Evolutionary conservation across 805 yeast genomes (phyloP).

Genomic region (Saccharomyces jurei): DNA sequence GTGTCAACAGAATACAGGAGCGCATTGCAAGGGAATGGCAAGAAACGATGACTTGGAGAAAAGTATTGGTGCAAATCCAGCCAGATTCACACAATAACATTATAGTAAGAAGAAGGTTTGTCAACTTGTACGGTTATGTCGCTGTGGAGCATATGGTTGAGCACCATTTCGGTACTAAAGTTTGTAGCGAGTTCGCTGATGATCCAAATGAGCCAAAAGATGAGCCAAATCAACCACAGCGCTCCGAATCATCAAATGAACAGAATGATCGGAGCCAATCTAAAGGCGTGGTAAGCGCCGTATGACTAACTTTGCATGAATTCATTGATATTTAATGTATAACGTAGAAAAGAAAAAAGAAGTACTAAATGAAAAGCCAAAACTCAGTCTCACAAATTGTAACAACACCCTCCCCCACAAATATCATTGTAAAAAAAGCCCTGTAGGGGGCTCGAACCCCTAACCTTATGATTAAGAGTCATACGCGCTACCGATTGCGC

Average conservation of each 20-base stretch:
- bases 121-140: constrained; percentile 90
- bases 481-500: constrained; percentile 18
- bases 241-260: background rate
- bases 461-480: constrained; percentile 15
- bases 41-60: constrained; percentile 74
- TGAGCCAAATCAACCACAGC: background rate
- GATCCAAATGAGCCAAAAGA: background rate
- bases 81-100: constrained; percentile 95
- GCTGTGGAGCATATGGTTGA: constrained; percentile 75
- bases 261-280: background rate
- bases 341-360: background rate
- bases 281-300: background rate
- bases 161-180: constrained; percentile 34
- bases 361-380: too few relatives aligned
- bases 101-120: constrained; percentile 70
- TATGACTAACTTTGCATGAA: background rate
- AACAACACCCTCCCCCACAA: too few relatives aligned
- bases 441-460: constrained; percentile 16
- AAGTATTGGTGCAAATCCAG: constrained; percentile 69
- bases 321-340: background rate
- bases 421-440: too few relatives aligned
- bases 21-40: constrained; percentile 84
- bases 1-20: constrained; percentile 40
- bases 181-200: constrained; percentile 11
- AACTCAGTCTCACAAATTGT: too few relatives aligned